A percentile compares a stretch with the other conserved stretches of the same genome.
Evolutionary conservation across 2,329 filamentous ascomycete genomes (phyloP).

Genomic region (Periconia digitata): DNA sequence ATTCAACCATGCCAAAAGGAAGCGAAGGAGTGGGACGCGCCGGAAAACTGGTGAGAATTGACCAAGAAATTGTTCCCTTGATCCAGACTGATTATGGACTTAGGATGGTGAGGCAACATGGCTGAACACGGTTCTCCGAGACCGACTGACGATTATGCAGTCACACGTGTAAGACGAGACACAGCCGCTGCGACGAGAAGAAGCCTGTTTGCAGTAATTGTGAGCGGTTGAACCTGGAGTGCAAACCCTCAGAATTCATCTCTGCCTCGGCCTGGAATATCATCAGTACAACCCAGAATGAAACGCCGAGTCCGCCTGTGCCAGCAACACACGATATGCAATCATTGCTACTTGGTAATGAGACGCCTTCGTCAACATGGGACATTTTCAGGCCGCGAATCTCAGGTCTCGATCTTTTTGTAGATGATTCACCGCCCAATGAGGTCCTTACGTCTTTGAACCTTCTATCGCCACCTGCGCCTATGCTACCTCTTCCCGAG

Average conservation of each 20-base stretch:
- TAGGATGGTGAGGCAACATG: constrained; percentile 19
- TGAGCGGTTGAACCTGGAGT: constrained; percentile 30
- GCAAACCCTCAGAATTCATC: constrained; percentile 26
- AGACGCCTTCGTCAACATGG: constrained; percentile 15
- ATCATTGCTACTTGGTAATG: constrained; percentile 2
- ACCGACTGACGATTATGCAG: constrained; percentile 16
- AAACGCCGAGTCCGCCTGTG: neutral
- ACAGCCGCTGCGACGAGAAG: constrained; percentile 38
- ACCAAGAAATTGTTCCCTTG: neutral
- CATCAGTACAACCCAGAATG: neutral
- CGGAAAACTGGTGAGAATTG: constrained; percentile 25
- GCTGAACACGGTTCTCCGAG: neutral
- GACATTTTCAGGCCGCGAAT: constrained; percentile 31
- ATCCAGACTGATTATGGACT: no score
- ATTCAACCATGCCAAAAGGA: constrained; percentile 16
- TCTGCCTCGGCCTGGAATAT: constrained; percentile 16
- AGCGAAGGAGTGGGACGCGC: constrained; percentile 26
- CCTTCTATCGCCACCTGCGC: constrained; percentile 15
- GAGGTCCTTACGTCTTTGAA: constrained; percentile 12
- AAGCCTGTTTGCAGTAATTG: constrained; percentile 38
- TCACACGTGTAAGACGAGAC: constrained; percentile 36
- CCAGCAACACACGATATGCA: constrained; percentile 3
- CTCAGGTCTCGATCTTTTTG: constrained; percentile 19
- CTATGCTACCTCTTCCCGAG: constrained; percentile 3
- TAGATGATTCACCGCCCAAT: constrained; percentile 13